Evolutionary conservation across 2,329 filamentous ascomycete genomes (phyloP).

Genomic region (Microcyclospora pomicola): DNA sequence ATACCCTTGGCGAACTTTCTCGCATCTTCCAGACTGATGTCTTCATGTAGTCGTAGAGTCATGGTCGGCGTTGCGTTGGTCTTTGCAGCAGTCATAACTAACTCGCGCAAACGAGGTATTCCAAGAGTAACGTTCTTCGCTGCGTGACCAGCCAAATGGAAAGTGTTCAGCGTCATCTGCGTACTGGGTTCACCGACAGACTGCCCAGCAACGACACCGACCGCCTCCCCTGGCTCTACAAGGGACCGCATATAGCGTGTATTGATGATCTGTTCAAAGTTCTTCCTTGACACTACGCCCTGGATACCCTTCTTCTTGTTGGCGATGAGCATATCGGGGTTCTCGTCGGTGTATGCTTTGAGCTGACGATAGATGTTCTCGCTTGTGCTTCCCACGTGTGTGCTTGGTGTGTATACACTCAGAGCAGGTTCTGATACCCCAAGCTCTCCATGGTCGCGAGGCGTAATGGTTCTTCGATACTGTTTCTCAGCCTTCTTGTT

Average conservation of each 20-base stretch:
- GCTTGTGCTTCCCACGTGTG: conserved; percentile 72
- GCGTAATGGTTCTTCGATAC: conserved; percentile 48
- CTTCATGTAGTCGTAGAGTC: conserved; percentile 65
- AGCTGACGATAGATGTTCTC: conserved; percentile 68
- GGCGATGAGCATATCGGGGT: conserved; percentile 47
- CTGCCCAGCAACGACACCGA: conserved; percentile 92
- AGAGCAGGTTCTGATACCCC: conserved; percentile 63
- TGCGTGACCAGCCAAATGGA: conserved; percentile 97
- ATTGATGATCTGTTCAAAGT: conserved; percentile 70
- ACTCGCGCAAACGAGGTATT: conserved; percentile 94
- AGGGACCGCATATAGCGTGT: conserved; percentile 88
- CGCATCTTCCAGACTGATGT: conserved; percentile 53
- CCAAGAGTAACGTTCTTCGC: conserved; percentile 97
- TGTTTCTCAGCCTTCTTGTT: conserved; percentile 62
- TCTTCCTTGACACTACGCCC: conserved; percentile 43
- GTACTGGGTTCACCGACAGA: conserved; percentile 95
- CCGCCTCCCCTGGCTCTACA: conserved; percentile 88
- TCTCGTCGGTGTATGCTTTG: conserved; percentile 63
- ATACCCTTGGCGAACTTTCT: conserved; percentile 84
- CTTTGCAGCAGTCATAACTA: conserved; percentile 90
- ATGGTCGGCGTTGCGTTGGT: conserved; percentile 83
- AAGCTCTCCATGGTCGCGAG: conserved; percentile 33
- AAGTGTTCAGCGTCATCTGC: conserved; percentile 98
- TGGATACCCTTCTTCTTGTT: conserved; percentile 43
- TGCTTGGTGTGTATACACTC: conserved; percentile 58